Conservation (phyloP, 305 asterid species). For the Solanum hybrid region DNA sequence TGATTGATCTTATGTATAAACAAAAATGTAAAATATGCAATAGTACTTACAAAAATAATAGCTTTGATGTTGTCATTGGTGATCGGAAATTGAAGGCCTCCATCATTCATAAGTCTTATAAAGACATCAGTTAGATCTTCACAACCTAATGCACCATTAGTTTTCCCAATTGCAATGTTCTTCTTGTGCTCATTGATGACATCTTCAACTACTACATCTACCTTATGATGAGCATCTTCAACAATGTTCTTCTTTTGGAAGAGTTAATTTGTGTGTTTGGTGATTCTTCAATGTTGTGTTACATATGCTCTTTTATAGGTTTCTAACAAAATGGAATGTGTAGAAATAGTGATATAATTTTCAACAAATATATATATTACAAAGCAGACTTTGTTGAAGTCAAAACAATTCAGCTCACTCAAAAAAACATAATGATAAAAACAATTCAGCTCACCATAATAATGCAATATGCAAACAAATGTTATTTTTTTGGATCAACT, state of each 20-base stretch:
- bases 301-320: background rate
- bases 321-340: background rate
- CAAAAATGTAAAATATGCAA: background rate
- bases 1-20: background rate
- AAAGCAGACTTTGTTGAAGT: background rate
- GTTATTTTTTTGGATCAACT: too few relatives aligned
- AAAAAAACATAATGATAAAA: too few relatives aligned
- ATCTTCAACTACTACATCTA: conserved; percentile 8
- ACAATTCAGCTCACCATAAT: too few relatives aligned
- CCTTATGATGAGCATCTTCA: background rate
- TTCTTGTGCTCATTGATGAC: background rate
- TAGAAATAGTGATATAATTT: too few relatives aligned
- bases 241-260: background rate
- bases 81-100: conserved; percentile 1
- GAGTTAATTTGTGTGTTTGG: background rate
- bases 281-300: background rate
- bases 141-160: background rate
- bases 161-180: background rate
- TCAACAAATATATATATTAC: too few relatives aligned
- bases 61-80: conserved; percentile 11
- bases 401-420: background rate
- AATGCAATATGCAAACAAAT: too few relatives aligned
- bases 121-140: conserved; percentile 15
- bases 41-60: background rate
- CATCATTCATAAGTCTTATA: background rate